These are phyloP conservation scores for Mycena albidolilacea DNA, from an alignment of 768 basidiomycete genomes.

Conservation along the genomic window DNA sequence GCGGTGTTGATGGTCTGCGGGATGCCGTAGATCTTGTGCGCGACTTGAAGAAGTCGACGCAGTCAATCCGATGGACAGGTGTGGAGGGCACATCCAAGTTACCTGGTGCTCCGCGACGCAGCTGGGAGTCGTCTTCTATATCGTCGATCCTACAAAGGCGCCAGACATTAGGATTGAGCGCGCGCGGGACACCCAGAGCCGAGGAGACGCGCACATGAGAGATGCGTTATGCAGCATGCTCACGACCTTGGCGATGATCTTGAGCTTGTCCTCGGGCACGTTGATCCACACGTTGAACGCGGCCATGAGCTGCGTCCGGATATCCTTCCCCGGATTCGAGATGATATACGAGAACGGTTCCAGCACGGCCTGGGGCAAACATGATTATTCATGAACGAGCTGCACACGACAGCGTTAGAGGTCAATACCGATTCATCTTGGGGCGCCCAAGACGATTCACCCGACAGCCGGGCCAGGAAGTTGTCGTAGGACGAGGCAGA, in stretches of 20 bases:
- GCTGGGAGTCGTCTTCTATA: slow-evolving; percentile 92
- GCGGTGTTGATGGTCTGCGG: slow-evolving; percentile 98
- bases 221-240: slow-evolving; percentile 96
- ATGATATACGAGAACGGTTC: slow-evolving; percentile 92
- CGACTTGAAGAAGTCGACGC: slow-evolving; percentile 60
- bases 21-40: slow-evolving; percentile 96
- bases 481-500: slow-evolving; percentile 55
- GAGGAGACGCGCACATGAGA: slow-evolving; percentile 73
- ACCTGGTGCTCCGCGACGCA: slow-evolving; percentile 90
- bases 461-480: slow-evolving; percentile 51
- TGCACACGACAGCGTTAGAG: neutral
- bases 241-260: slow-evolving; percentile 84
- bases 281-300: slow-evolving; percentile 95
- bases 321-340: slow-evolving; percentile 92
- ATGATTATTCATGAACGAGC: neutral
- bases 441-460: slow-evolving; percentile 53
- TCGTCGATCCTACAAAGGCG: slow-evolving; percentile 82
- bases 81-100: neutral
- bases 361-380: slow-evolving; percentile 64
- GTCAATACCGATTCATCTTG: slow-evolving; percentile 51
- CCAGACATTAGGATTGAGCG: neutral
- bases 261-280: slow-evolving; percentile 81
- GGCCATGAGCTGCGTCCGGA: slow-evolving; percentile 87
- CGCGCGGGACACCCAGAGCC: neutral
- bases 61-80: neutral